These are phyloP conservation scores for Calonectria henricotiae DNA, from an alignment of 2,329 filamentous ascomycete species.

Conservation along the genomic window DNA sequence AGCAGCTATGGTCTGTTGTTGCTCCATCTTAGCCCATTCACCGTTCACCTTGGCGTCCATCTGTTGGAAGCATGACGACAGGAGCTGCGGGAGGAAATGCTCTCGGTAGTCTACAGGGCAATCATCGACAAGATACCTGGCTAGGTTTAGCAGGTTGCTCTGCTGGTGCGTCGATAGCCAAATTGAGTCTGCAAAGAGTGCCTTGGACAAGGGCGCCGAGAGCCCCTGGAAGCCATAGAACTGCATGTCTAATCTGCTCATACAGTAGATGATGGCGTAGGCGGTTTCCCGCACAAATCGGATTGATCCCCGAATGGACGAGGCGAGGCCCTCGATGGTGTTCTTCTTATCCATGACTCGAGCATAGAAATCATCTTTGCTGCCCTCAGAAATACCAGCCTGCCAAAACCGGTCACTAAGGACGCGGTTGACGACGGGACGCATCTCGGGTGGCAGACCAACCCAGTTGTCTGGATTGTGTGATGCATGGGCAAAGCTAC, in stretches of 20 bases:
- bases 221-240: constrained; percentile 94
- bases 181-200: constrained; percentile 86
- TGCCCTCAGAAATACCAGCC: constrained; percentile 95
- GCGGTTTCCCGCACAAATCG: constrained; percentile 92
- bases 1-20: constrained; percentile 73
- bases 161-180: constrained; percentile 93
- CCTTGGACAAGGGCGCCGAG: constrained; percentile 85
- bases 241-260: constrained; percentile 88
- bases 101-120: constrained; percentile 85
- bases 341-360: constrained; percentile 90
- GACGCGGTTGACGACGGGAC: constrained; percentile 83
- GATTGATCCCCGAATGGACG: constrained; percentile 90
- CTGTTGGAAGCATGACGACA: constrained; percentile 86
- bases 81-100: constrained; percentile 87
- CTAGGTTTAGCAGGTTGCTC: constrained; percentile 91
- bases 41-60: constrained; percentile 89
- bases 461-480: constrained; percentile 91
- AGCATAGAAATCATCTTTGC: constrained; percentile 96
- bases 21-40: constrained; percentile 87
- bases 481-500: constrained; percentile 89
- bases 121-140: constrained; percentile 90
- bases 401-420: constrained; percentile 98
- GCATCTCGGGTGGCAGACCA: constrained; percentile 82
- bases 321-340: constrained; percentile 94
- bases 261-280: constrained; percentile 94